Evolutionary conservation across 2,329 filamentous ascomycete species (phyloP).

Genomic region (Microsporum audouinii): DNA sequence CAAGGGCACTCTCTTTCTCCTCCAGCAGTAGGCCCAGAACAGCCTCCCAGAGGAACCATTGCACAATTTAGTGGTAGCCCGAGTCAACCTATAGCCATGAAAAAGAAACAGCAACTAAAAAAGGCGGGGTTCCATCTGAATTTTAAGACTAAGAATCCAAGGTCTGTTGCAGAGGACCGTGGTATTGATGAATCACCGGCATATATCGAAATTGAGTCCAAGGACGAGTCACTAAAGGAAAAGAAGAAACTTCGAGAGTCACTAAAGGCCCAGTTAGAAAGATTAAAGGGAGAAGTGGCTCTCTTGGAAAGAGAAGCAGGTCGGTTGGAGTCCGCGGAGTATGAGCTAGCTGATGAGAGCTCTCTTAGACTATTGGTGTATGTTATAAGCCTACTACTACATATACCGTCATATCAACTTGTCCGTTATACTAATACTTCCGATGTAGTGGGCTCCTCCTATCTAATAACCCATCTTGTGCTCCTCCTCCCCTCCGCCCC

Average conservation of each 20-base stretch:
- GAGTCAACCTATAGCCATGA: not conserved
- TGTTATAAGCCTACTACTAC: slow-evolving; percentile 11
- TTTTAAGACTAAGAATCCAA: not conserved
- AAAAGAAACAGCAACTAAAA: not conserved
- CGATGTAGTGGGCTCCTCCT: slow-evolving; percentile 24
- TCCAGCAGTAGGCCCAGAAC: not conserved
- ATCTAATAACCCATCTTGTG: slow-evolving; percentile 20
- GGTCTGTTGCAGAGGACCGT: not conserved
- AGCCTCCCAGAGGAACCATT: not conserved
- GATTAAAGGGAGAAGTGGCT: slow-evolving; percentile 48
- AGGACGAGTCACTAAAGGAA: slow-evolving; percentile 18
- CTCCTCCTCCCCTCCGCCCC: slow-evolving; percentile 15
- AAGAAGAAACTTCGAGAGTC: slow-evolving; percentile 45
- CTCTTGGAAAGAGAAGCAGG: slow-evolving; percentile 44
- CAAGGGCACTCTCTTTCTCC: not conserved
- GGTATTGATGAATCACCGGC: not conserved
- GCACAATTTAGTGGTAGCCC: not conserved
- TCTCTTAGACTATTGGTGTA: slow-evolving; percentile 27
- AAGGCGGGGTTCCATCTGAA: not conserved
- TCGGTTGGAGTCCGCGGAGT: slow-evolving; percentile 33
- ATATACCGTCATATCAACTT: not conserved
- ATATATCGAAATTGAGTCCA: not conserved
- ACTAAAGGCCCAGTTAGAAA: slow-evolving; percentile 45
- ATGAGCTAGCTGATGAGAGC: slow-evolving; percentile 25
- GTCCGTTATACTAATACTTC: slow-evolving; percentile 15